Percentiles rank a stretch among this genome's conserved stretches.
These are phyloP conservation scores for Lentithecium fluviatile DNA, from an alignment of 495 filamentous ascomycete species.

Conservation along the genomic window DNA sequence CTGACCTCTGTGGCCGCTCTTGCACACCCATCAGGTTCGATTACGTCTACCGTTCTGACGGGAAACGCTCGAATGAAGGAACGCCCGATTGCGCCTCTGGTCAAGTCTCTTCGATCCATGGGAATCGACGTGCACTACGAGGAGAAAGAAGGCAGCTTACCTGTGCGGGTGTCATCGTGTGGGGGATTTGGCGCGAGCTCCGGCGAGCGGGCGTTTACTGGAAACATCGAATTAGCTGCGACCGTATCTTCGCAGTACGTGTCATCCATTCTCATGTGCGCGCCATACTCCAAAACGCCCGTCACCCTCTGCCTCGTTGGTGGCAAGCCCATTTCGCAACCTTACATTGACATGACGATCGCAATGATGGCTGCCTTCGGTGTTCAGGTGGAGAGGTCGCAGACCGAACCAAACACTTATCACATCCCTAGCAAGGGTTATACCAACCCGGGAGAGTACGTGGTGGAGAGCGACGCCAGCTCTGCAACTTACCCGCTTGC, in stretches of 20 bases:
- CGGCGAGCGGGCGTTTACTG: constrained; percentile 24
- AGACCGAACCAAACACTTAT: constrained; percentile 82
- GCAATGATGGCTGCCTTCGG: constrained; percentile 97
- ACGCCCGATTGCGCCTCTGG: constrained; percentile 88
- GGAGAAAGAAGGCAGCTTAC: constrained; percentile 76
- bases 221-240: constrained; percentile 85
- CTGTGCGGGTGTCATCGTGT: constrained; percentile 76
- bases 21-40: constrained; percentile 59
- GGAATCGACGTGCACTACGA: constrained; percentile 80
- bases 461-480: constrained; percentile 95
- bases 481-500: constrained; percentile 96
- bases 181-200: constrained; percentile 77
- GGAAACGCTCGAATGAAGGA: constrained; percentile 97
- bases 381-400: constrained; percentile 70
- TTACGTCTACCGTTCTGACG: constrained; percentile 74
- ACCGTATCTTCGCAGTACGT: constrained; percentile 98
- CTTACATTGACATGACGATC: constrained; percentile 98
- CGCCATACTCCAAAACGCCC: constrained; percentile 90
- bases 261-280: constrained; percentile 93
- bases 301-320: constrained; percentile 87
- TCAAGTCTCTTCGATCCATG: constrained; percentile 83
- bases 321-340: constrained; percentile 93
- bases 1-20: constrained; percentile 89
- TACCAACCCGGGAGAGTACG: constrained; percentile 79
- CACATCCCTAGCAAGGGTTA: constrained; percentile 87